Percentiles rank a stretch among this genome's conserved stretches.
phyloP scores from a whole-genome alignment of 148 eudicot genomes.

The Diospyros kaki region DNA sequence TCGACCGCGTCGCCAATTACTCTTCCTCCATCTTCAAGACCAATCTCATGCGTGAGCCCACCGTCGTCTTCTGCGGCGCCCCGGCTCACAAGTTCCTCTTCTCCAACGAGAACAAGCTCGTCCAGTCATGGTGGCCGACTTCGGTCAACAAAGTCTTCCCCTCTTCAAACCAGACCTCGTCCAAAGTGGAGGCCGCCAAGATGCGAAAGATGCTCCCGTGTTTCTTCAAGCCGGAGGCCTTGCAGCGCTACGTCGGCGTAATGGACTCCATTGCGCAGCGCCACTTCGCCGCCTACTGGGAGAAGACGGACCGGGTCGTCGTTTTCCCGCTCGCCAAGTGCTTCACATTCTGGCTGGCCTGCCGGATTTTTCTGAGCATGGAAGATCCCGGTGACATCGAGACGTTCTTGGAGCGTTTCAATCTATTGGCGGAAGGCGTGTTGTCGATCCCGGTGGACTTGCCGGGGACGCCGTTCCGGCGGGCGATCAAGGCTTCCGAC shows the following conservation, averaged over 20 bases:
- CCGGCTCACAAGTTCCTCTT: slow-evolving; percentile 5
- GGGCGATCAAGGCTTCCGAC: background rate
- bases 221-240: slow-evolving; percentile 32
- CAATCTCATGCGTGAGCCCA: background rate
- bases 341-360: slow-evolving; percentile 17
- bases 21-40: background rate
- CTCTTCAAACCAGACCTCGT: slow-evolving; percentile 1
- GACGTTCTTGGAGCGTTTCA: background rate
- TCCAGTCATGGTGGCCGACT: slow-evolving; percentile 2
- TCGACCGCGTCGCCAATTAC: slow-evolving; percentile 1
- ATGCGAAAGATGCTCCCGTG: slow-evolving; percentile 14
- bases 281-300: slow-evolving; percentile 28
- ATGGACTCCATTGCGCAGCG: slow-evolving; percentile 35
- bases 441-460: background rate
- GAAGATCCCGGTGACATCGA: background rate
- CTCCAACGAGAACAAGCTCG: slow-evolving; percentile 4
- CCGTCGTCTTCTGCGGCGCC: background rate
- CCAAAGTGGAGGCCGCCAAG: background rate
- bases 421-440: background rate
- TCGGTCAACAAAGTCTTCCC: slow-evolving; percentile 3
- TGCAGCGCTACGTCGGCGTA: slow-evolving; percentile 25
- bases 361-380: slow-evolving; percentile 9
- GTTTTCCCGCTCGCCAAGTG: slow-evolving; percentile 18
- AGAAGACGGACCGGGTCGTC: slow-evolving; percentile 12
- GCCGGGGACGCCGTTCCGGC: background rate